A percentile compares a stretch with the other conserved stretches of the same genome.
Conservation (phyloP, 2,329 filamentous ascomycete genomes). For the Sporothrix pallida region DNA sequence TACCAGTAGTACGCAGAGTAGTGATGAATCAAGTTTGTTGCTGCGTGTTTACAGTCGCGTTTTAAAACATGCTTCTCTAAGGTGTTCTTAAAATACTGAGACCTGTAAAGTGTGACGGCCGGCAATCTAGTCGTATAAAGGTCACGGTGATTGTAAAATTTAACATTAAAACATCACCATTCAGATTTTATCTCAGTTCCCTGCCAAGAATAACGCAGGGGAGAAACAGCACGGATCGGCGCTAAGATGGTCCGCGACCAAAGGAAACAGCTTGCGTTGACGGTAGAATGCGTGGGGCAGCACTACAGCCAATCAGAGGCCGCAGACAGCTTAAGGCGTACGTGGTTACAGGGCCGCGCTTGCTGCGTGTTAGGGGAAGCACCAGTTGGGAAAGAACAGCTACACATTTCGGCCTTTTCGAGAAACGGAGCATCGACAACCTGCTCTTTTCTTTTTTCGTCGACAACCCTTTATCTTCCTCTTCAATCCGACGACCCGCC, state of each 20-base stretch:
- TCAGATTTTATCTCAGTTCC: not conserved
- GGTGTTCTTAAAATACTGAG: too few relatives aligned
- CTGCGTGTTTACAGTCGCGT: too few relatives aligned
- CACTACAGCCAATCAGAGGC: slow-evolving; percentile 32
- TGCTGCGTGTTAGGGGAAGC: slow-evolving; percentile 4
- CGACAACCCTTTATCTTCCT: not conserved
- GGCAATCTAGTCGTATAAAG: too few relatives aligned
- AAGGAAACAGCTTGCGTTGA: slow-evolving; percentile 25
- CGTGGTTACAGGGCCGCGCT: slow-evolving; percentile 35
- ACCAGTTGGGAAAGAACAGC: not conserved
- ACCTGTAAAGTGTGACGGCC: too few relatives aligned
- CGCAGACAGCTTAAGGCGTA: slow-evolving; percentile 34
- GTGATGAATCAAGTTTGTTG: too few relatives aligned
- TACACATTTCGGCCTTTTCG: not conserved
- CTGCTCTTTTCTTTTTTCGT: not conserved
- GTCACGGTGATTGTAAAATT: too few relatives aligned
- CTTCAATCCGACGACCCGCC: not conserved
- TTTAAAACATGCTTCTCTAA: too few relatives aligned
- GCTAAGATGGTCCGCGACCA: slow-evolving; percentile 32
- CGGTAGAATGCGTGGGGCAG: slow-evolving; percentile 8
- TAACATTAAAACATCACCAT: too few relatives aligned
- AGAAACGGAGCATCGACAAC: slow-evolving; percentile 28
- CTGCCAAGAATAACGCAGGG: slow-evolving; percentile 13
- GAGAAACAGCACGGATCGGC: slow-evolving; percentile 30
- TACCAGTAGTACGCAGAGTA: too few relatives aligned